Evolutionary conservation across 805 yeast species (phyloP).

Genomic region (Saccharomycopsis sp.): DNA sequence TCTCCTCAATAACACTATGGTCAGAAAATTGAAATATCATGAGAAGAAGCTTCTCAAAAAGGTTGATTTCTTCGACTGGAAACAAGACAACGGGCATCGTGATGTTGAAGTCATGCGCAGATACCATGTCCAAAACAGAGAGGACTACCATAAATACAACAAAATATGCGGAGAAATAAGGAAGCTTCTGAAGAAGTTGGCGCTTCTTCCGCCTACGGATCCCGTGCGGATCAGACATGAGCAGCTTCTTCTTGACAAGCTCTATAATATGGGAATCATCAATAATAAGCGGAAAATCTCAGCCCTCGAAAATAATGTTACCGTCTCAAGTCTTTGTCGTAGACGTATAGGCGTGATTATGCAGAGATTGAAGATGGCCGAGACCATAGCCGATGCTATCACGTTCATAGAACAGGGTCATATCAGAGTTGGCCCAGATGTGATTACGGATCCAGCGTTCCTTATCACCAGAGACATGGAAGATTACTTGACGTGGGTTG

Average conservation of each 20-base stretch:
- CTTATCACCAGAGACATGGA: slow-evolving; percentile 90
- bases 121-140: slow-evolving; percentile 89
- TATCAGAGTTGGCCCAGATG: slow-evolving; percentile 93
- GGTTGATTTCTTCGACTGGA: slow-evolving; percentile 97
- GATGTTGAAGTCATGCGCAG: slow-evolving; percentile 96
- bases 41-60: slow-evolving; percentile 92
- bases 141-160: slow-evolving; percentile 92
- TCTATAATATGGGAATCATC: slow-evolving; percentile 81
- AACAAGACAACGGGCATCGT: slow-evolving; percentile 90
- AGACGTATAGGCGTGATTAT: slow-evolving; percentile 90
- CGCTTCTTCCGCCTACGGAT: slow-evolving; percentile 81
- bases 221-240: slow-evolving; percentile 86
- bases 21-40: slow-evolving; percentile 84
- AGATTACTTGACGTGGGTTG: slow-evolving; percentile 98
- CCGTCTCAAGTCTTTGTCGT: slow-evolving; percentile 89
- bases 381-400: slow-evolving; percentile 80
- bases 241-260: slow-evolving; percentile 77
- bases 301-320: slow-evolving; percentile 82
- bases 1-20: slow-evolving; percentile 42
- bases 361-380: slow-evolving; percentile 93
- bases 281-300: slow-evolving; percentile 86
- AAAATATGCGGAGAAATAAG: slow-evolving; percentile 88
- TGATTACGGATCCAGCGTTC: slow-evolving; percentile 93
- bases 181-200: slow-evolving; percentile 77
- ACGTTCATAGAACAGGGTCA: slow-evolving; percentile 95